Base-by-base conservation (phyloP, 306 rosid species). In the Castanea mollissima region DNA sequence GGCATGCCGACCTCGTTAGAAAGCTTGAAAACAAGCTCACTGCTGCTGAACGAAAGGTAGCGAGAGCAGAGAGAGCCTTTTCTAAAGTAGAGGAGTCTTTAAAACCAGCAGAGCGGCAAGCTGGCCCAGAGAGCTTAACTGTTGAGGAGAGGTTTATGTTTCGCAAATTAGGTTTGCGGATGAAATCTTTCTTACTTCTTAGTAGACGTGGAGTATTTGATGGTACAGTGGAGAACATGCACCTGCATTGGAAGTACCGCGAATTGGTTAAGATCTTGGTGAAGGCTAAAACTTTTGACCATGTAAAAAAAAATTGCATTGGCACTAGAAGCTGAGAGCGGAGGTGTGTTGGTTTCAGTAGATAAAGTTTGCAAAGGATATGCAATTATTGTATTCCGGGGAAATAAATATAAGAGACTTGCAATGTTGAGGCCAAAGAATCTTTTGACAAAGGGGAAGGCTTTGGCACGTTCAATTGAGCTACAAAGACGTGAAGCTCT, bases 141-240 rank as follows among this genome's bases (percentile, higher is more conserved):
- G 97, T 91, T 55, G 98, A 95, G 83, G 98, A 95, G 92, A 92
- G 99, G 77, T 95, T 92, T 82, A 95, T 95, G 99, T 95, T 95
- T 87, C 97, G 93, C 80, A 95, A 95, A 90, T 86, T 92, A 79
- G 99, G 99, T 69, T 81, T 95, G 88, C 85, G 91, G 80, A 92
- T 95, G 99, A 95, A 92, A 85, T 97, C 99, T 82, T 95, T 92
- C 91, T 88, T 92, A 88, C 96, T 92, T 75, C 91, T 95, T 13
- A 97, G 99, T 69, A 88, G 99, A 72, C 98, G 99, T 56, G 99
- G 94, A 74, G 98, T 95, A 35, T 95, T 95, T 82, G 99, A 95
- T 80, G 98, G 99, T 59, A 95, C 99, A 4, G 84, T 95, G 69
- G 99, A 95, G 88, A 95, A 92, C 88, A 92, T 95, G 99, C 99